These are phyloP conservation scores for Tolypocladium album DNA, from an alignment of 2,329 filamentous ascomycete species.

Conservation along the genomic window DNA sequence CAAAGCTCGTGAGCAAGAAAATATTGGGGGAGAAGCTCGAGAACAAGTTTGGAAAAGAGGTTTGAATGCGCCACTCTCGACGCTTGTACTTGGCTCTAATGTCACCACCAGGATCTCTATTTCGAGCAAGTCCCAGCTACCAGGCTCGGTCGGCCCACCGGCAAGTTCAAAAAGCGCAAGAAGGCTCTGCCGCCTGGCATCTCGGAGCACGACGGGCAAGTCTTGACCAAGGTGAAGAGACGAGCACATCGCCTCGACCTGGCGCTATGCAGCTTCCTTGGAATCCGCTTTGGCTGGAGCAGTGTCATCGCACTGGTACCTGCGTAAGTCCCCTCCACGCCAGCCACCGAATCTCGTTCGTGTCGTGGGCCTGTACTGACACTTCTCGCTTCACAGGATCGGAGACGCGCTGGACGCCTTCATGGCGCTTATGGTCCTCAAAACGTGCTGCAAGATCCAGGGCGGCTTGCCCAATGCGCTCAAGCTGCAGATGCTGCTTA, in stretches of 20 bases:
- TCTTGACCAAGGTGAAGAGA: slow-evolving; percentile 79
- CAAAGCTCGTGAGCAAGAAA: slow-evolving; percentile 45
- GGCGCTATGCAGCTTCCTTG: slow-evolving; percentile 69
- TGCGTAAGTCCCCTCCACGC: slow-evolving; percentile 43
- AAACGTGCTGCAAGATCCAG: slow-evolving; percentile 61
- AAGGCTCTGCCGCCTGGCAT: slow-evolving; percentile 78
- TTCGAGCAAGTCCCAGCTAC: slow-evolving; percentile 75
- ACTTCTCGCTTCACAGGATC: slow-evolving; percentile 35
- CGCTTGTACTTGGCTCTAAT: neutral
- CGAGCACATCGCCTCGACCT: slow-evolving; percentile 80
- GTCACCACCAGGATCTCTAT: slow-evolving; percentile 63
- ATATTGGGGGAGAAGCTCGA: slow-evolving; percentile 44
- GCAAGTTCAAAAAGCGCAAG: slow-evolving; percentile 72
- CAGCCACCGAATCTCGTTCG: neutral
- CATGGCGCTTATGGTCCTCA: slow-evolving; percentile 66
- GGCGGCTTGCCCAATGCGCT: slow-evolving; percentile 58
- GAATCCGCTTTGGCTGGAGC: slow-evolving; percentile 81
- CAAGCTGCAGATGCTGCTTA: slow-evolving; percentile 65
- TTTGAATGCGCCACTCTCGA: slow-evolving; percentile 13
- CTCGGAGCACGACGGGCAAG: slow-evolving; percentile 67
- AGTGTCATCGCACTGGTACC: slow-evolving; percentile 78
- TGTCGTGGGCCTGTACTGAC: neutral
- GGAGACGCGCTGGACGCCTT: slow-evolving; percentile 67
- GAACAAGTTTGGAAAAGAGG: slow-evolving; percentile 49
- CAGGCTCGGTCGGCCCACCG: slow-evolving; percentile 49